Evolutionary conservation across 352 stramenopile genomes (phyloP).

Genomic region (Phytopythium litorale): DNA sequence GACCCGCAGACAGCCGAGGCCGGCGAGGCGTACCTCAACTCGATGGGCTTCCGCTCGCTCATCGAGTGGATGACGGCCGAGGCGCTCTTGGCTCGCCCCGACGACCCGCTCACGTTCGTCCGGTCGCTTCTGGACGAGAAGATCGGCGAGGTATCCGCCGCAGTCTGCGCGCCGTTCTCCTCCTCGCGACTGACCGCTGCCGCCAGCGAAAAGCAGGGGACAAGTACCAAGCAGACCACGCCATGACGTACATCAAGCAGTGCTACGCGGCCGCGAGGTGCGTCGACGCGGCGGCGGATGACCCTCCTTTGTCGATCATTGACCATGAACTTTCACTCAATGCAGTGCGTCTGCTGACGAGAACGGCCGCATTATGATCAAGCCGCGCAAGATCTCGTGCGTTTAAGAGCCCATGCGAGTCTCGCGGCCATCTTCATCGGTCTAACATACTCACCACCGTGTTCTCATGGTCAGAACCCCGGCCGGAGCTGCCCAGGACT

Average conservation of each 20-base stretch:
- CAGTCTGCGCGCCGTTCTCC: neutral
- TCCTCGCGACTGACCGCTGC: neutral
- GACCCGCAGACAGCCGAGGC: constrained; percentile 75
- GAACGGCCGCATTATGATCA: constrained; percentile 76
- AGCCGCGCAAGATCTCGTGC: constrained; percentile 61
- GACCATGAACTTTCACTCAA: neutral
- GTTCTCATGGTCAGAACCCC: neutral
- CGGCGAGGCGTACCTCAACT: constrained; percentile 83
- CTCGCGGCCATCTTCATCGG: neutral
- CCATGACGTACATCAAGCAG: constrained; percentile 81
- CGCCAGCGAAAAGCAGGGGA: constrained; percentile 37
- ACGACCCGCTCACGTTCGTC: constrained; percentile 86
- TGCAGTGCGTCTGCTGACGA: constrained; percentile 73
- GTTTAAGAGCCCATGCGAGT: neutral
- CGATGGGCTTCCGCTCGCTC: constrained; percentile 86
- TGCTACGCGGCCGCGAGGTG: constrained; percentile 84
- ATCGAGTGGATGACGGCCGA: constrained; percentile 91
- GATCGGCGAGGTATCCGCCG: constrained; percentile 47
- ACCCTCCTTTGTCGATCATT: neutral
- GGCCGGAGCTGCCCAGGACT: neutral
- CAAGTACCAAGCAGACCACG: constrained; percentile 79
- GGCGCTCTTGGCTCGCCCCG: constrained; percentile 71
- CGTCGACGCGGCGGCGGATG: neutral
- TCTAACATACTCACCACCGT: neutral
- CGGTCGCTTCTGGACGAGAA: constrained; percentile 80